These are phyloP conservation scores for Botrytis sinoallii DNA, from an alignment of 2,329 filamentous ascomycete genomes.

Conservation along the genomic window DNA sequence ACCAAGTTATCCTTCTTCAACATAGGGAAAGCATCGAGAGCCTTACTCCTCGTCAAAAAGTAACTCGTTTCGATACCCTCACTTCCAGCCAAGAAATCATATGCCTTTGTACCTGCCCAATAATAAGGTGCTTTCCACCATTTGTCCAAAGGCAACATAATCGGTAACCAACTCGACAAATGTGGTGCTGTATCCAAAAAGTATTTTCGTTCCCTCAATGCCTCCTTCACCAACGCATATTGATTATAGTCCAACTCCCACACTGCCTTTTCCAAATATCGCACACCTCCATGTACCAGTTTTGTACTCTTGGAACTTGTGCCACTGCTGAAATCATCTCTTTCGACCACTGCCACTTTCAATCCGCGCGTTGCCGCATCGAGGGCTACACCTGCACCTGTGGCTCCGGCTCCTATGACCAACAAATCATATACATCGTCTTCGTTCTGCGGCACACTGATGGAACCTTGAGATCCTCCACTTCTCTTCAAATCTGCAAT, in stretches of 20 bases:
- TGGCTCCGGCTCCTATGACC: constrained; percentile 69
- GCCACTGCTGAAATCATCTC: constrained; percentile 70
- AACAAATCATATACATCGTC: constrained; percentile 63
- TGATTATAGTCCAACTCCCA: constrained; percentile 74
- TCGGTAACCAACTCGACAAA: constrained; percentile 69
- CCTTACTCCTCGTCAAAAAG: constrained; percentile 82
- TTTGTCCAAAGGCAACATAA: constrained; percentile 71
- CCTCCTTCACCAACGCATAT: constrained; percentile 68
- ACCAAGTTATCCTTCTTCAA: constrained; percentile 74
- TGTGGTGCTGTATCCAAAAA: constrained; percentile 73
- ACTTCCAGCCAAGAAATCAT: constrained; percentile 79
- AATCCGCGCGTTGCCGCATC: constrained; percentile 70
- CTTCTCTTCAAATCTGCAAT: constrained; percentile 50
- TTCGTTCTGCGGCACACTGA: constrained; percentile 37
- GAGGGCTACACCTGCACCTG: constrained; percentile 67
- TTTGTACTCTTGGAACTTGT: constrained; percentile 76
- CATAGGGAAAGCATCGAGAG: constrained; percentile 85
- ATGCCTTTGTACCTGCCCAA: constrained; percentile 75
- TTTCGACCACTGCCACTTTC: constrained; percentile 68
- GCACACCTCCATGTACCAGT: constrained; percentile 72
- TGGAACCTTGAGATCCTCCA: constrained; percentile 45
- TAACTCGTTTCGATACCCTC: constrained; percentile 89
- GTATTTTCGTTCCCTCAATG: constrained; percentile 70
- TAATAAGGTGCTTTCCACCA: constrained; percentile 79
- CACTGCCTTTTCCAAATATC: constrained; percentile 72